These are phyloP conservation scores for Suhomyces sp. DNA, from an alignment of 805 yeast species.

Conservation along the genomic window DNA sequence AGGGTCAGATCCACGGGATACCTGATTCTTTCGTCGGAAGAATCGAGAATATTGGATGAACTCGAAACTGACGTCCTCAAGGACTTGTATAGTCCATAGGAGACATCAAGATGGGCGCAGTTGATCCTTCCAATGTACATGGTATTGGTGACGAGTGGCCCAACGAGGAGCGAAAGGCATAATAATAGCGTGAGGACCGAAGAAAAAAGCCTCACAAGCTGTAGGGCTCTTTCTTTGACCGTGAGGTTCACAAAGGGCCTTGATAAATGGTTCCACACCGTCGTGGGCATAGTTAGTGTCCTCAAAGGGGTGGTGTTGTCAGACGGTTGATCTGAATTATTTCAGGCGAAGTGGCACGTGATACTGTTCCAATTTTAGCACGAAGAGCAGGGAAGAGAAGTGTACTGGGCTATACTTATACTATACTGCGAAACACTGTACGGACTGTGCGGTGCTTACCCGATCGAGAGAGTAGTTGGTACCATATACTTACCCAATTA, in stretches of 20 bases:
- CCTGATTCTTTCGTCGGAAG: not conserved
- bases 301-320: not conserved
- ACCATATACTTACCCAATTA: too few species aligned
- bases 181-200: slow-evolving; percentile 15
- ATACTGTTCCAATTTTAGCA: not conserved
- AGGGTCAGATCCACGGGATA: slow-evolving; percentile 30
- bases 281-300: not conserved
- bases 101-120: slow-evolving; percentile 52
- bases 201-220: slow-evolving; percentile 21
- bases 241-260: slow-evolving; percentile 24
- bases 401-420: too few species aligned
- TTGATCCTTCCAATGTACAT: slow-evolving; percentile 38
- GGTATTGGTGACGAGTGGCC: slow-evolving; percentile 20
- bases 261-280: not conserved
- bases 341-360: not conserved
- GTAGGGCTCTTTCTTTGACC: slow-evolving; percentile 22
- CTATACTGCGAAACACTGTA: too few species aligned
- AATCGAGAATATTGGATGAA: not conserved
- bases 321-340: not conserved
- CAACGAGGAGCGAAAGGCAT: slow-evolving; percentile 21
- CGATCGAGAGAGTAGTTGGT: not conserved
- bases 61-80: slow-evolving; percentile 30
- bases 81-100: slow-evolving; percentile 49
- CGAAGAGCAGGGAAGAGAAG: not conserved
- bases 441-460: not conserved